A percentile compares a stretch with the other conserved stretches of the same genome.
Evolutionary conservation across 1,284 basidiomycete genomes (phyloP).

Genomic region (Cerioporus squamosus): DNA sequence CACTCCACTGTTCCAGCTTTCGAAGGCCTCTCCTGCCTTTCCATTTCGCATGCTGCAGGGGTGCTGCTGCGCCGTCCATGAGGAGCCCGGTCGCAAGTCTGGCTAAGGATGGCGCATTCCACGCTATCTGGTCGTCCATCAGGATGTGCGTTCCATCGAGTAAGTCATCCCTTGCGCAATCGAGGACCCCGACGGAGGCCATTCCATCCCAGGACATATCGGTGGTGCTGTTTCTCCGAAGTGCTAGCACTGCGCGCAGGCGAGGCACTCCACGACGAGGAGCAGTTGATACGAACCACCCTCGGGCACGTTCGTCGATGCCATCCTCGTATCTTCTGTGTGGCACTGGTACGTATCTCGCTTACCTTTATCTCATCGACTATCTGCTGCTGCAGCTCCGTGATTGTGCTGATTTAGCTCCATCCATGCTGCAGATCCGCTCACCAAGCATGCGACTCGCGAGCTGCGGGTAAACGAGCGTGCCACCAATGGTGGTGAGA

Average conservation of each 20-base stretch:
- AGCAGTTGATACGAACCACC: background rate
- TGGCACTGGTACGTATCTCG: too few species aligned
- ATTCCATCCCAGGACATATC: too few species aligned
- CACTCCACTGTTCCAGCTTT: background rate
- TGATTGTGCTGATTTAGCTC: background rate
- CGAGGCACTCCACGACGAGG: too few species aligned
- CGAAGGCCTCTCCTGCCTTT: too few species aligned
- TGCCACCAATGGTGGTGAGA: too few species aligned
- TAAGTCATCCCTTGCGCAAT: too few species aligned
- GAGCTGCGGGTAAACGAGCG: too few species aligned
- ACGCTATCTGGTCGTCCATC: too few species aligned
- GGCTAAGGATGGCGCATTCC: too few species aligned
- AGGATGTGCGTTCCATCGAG: too few species aligned
- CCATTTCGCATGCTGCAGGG: background rate
- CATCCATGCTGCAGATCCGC: background rate
- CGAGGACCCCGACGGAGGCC: background rate
- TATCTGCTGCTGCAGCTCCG: background rate
- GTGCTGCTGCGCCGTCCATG: background rate
- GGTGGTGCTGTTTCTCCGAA: background rate
- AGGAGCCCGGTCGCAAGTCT: background rate
- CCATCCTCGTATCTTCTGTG: constrained; percentile 2
- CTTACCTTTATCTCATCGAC: constrained; percentile 2
- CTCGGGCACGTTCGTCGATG: background rate
- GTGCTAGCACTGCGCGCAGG: background rate
- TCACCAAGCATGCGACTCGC: background rate